Evolutionary conservation across 208 protist species (phyloP).

Genomic region (Strigomonas culicis): DNA sequence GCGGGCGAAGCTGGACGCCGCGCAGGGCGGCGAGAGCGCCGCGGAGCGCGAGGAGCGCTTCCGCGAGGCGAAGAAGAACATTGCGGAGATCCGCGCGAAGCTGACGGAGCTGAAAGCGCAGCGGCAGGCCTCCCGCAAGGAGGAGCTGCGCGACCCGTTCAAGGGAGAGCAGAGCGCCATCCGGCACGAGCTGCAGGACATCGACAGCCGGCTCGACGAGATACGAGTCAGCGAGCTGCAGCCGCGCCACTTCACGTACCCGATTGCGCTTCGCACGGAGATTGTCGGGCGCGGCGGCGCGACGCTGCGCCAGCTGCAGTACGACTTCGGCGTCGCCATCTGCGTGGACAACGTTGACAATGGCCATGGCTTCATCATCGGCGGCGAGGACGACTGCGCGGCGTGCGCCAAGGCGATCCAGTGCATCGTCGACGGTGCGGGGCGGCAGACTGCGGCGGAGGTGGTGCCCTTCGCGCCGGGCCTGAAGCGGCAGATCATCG

Average conservation of each 20-base stretch:
- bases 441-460: conserved; percentile 16
- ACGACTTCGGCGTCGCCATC: conserved; percentile 49
- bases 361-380: conserved; percentile 32
- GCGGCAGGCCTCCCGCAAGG: conserved; percentile 16
- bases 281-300: conserved; percentile 39
- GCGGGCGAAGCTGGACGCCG: conserved; percentile 7
- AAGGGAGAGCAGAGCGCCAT: conserved; percentile 8
- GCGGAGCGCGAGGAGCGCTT: neutral
- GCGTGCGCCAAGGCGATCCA: conserved; percentile 36
- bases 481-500: conserved; percentile 29
- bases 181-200: conserved; percentile 3
- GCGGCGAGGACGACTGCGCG: conserved; percentile 16
- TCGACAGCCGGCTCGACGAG: conserved; percentile 16
- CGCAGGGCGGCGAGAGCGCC: conserved; percentile 2
- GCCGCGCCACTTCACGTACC: conserved; percentile 28
- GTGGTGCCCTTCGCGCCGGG: conserved; percentile 17
- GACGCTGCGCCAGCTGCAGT: conserved; percentile 57
- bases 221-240: conserved; percentile 19
- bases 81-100: conserved; percentile 1
- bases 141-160: conserved; percentile 5
- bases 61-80: neutral
- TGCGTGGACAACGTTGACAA: conserved; percentile 30
- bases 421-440: conserved; percentile 23
- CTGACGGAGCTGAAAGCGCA: conserved; percentile 19
- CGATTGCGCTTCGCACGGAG: conserved; percentile 16